A percentile compares a stretch with the other conserved stretches of the same genome.
phyloP scores from a whole-genome alignment of 2,329 filamentous ascomycete species.

The Acrocalymma vagum region DNA sequence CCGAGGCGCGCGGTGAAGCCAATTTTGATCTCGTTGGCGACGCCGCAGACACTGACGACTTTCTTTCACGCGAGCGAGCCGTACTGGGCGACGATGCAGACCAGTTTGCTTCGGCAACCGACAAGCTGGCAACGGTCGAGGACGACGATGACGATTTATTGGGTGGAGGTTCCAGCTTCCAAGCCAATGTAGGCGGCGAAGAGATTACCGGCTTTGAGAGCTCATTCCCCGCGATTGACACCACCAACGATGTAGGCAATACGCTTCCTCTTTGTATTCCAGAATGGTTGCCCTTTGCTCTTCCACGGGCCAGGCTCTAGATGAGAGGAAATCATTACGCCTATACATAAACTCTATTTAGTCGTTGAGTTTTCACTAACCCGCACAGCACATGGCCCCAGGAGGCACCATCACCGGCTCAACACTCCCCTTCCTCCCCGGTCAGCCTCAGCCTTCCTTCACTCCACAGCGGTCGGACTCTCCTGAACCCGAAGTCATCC shows the following conservation, averaged over 20 bases:
- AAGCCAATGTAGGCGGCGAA: conserved; percentile 50
- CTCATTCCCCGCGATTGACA: conserved; percentile 87
- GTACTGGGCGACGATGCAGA: conserved; percentile 90
- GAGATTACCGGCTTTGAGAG: conserved; percentile 77
- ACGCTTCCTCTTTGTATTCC: conserved; percentile 4
- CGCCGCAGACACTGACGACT: conserved; percentile 76
- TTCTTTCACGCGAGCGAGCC: conserved; percentile 90
- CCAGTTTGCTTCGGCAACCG: conserved; percentile 82
- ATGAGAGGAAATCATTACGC: no score
- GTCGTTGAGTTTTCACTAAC: conserved; percentile 19
- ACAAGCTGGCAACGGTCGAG: conserved; percentile 70
- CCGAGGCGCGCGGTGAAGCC: conserved; percentile 65
- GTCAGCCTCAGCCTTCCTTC: conserved; percentile 43
- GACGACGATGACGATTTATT: conserved; percentile 76
- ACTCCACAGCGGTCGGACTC: conserved; percentile 70
- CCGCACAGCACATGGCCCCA: conserved; percentile 70
- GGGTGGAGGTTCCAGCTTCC: conserved; percentile 61
- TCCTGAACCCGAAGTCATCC: conserved; percentile 86
- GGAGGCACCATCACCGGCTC: conserved; percentile 83
- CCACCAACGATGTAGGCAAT: conserved; percentile 71
- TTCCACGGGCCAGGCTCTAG: not conserved
- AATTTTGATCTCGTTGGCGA: conserved; percentile 60
- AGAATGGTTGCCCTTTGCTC: not conserved
- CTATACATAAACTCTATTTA: not conserved
- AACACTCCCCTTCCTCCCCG: conserved; percentile 62